Percentiles rank a stretch among this genome's conserved stretches.
Evolutionary conservation across 805 yeast genomes (phyloP).

Genomic region (Wickerhamiella azyma): DNA sequence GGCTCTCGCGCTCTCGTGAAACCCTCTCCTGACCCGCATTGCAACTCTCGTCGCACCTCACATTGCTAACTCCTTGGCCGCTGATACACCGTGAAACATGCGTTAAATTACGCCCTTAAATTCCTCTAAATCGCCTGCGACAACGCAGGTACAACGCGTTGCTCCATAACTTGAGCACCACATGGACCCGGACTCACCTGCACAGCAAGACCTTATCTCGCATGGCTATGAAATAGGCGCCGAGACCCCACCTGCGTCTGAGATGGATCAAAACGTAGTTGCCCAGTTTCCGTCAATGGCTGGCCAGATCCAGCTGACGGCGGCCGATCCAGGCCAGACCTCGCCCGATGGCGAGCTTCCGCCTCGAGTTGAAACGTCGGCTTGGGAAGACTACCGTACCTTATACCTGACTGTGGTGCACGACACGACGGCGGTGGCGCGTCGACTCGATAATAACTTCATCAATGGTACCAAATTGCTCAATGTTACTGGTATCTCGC

Average conservation of each 20-base stretch:
- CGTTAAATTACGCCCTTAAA: background rate
- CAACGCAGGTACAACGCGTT: background rate
- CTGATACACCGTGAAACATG: background rate
- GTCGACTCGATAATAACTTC: slow-evolving; percentile 21
- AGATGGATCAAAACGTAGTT: background rate
- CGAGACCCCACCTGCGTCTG: background rate
- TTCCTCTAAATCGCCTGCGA: background rate
- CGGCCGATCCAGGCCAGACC: background rate
- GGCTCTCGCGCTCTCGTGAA: too few species aligned
- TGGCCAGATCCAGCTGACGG: background rate
- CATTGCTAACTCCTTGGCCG: background rate
- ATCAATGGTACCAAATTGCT: slow-evolving; percentile 21
- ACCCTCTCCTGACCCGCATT: background rate
- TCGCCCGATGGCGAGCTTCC: background rate
- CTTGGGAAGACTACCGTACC: slow-evolving; percentile 19
- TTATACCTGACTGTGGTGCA: slow-evolving; percentile 16
- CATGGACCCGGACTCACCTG: background rate
- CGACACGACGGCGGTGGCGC: slow-evolving; percentile 11
- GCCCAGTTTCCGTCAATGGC: slow-evolving; percentile 1
- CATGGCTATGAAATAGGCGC: background rate
- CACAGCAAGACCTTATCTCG: background rate
- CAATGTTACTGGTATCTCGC: slow-evolving; percentile 16
- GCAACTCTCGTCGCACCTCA: background rate
- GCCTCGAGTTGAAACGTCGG: slow-evolving; percentile 10
- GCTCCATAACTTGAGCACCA: background rate